Percentiles rank a stretch among this genome's conserved stretches.
Evolutionary conservation across 164 flowering plant species (phyloP).

Genomic region (Magnolia officinalis): DNA sequence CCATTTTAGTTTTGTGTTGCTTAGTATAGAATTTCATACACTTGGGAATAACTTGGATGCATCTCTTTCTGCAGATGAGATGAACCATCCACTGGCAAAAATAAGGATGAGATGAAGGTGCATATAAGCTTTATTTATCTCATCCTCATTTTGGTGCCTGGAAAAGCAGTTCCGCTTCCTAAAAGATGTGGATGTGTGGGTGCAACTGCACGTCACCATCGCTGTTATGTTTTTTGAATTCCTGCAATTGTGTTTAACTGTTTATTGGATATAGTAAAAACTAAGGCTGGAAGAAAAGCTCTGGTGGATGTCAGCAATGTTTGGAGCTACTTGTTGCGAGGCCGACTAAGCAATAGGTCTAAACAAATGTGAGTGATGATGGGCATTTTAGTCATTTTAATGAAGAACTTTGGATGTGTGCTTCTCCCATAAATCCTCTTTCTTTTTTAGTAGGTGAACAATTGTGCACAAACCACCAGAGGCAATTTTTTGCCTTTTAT

Average conservation of each 20-base stretch:
- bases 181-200: neutral
- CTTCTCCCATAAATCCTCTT: neutral
- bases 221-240: neutral
- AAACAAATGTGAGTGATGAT: constrained; percentile 36
- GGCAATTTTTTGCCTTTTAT: too few relatives aligned
- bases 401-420: neutral
- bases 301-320: constrained; percentile 64
- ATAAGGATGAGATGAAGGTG: neutral
- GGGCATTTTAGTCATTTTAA: neutral
- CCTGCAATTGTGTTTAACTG: neutral
- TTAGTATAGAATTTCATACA: neutral
- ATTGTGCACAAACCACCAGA: too few relatives aligned
- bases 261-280: constrained; percentile 22
- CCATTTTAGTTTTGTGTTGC: neutral
- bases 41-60: neutral
- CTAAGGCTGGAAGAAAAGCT: constrained; percentile 44
- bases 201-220: neutral
- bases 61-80: neutral
- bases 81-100: neutral
- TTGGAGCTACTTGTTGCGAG: constrained; percentile 19
- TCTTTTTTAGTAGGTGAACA: too few relatives aligned
- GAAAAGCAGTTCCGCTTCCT: neutral
- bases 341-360: constrained; percentile 21
- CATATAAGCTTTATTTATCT: neutral
- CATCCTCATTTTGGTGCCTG: neutral